Evolutionary conservation across 2,329 filamentous ascomycete species (phyloP).

Genomic region (Metarhizium album): DNA sequence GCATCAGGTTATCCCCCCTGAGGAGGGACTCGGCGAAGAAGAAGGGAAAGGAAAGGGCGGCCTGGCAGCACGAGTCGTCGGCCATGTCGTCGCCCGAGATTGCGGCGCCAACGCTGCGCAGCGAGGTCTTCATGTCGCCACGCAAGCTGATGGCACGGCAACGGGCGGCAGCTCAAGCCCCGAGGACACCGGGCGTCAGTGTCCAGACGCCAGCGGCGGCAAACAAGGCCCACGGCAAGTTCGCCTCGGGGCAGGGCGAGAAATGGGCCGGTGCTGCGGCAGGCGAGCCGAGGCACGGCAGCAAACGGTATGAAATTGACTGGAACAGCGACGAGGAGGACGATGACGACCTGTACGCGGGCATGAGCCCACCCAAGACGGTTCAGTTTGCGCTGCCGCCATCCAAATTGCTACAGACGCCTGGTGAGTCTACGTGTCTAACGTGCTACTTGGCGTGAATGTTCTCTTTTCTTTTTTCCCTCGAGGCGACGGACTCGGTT

Average conservation of each 20-base stretch:
- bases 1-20: conserved; percentile 33
- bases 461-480: too few species aligned
- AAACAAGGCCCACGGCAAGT: conserved; percentile 39
- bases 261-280: conserved; percentile 1
- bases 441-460: too few species aligned
- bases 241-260: conserved; percentile 20
- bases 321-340: conserved; percentile 71
- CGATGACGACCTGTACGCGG: conserved; percentile 50
- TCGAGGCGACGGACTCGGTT: background rate
- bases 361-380: conserved; percentile 86
- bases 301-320: conserved; percentile 43
- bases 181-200: conserved; percentile 72
- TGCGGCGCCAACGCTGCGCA: conserved; percentile 70
- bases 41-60: conserved; percentile 18
- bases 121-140: conserved; percentile 77
- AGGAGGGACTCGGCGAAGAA: conserved; percentile 17
- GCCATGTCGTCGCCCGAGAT: conserved; percentile 67
- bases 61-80: conserved; percentile 40
- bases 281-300: conserved; percentile 10
- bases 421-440: conserved; percentile 44
- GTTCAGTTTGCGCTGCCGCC: conserved; percentile 77
- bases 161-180: conserved; percentile 33
- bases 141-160: conserved; percentile 35
- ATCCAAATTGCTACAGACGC: conserved; percentile 68
- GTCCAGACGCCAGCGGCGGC: conserved; percentile 61